Conservation (phyloP, 371 early-diverging fungal species). For the Mortierella sp. region DNA sequence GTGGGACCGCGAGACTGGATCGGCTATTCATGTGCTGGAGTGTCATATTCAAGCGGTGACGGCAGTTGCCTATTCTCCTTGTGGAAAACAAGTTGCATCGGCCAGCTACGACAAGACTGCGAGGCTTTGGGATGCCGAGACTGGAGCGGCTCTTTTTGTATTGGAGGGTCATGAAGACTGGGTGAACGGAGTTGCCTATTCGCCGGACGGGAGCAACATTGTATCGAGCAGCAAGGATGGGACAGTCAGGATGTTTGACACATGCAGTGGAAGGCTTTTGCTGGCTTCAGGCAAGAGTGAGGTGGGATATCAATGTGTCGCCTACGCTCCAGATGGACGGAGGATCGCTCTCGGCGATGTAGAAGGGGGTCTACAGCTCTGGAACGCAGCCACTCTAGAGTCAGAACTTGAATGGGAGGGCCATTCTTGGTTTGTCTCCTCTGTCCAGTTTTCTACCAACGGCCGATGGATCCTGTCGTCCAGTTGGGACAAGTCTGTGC, state of each 20-base stretch:
- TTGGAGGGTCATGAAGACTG: background rate
- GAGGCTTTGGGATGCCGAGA: constrained; percentile 8
- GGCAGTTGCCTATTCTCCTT: constrained; percentile 16
- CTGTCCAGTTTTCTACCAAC: background rate
- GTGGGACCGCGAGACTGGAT: background rate
- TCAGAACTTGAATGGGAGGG: background rate
- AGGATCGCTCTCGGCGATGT: background rate
- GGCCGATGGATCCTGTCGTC: constrained; percentile 3
- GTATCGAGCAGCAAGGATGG: background rate
- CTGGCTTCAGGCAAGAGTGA: background rate
- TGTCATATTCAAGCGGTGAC: no score
- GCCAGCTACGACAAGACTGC: background rate
- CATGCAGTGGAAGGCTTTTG: background rate
- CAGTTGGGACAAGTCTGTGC: background rate
- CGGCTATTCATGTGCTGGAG: background rate
- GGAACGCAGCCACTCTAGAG: background rate
- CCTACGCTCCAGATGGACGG: background rate
- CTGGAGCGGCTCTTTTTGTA: background rate
- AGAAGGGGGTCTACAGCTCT: background rate
- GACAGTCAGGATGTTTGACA: background rate
- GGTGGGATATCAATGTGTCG: background rate
- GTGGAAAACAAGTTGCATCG: constrained; percentile 9
- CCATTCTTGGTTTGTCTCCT: background rate
- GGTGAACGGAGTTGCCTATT: background rate
- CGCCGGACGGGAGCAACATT: background rate